A percentile compares a stretch with the other conserved stretches of the same genome.
phyloP scores from a whole-genome alignment of 768 basidiomycete species.

The Macrolepiota dolichaula region DNA sequence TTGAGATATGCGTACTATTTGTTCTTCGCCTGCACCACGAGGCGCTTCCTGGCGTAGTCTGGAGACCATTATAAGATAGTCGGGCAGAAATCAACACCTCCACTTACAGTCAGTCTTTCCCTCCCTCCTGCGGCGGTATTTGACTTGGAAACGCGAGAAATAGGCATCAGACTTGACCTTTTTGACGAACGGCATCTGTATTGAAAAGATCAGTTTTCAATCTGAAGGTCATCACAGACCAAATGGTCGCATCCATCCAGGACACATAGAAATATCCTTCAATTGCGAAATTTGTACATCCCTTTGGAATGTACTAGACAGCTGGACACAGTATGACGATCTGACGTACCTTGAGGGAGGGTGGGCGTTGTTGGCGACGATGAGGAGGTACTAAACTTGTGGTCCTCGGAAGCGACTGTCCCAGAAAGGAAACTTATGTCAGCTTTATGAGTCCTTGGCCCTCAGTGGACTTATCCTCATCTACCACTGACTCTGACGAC shows the following conservation, averaged over 20 bases:
- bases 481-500: background rate
- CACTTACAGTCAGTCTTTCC: constrained; percentile 95
- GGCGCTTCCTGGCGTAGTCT: constrained; percentile 98
- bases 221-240: constrained; percentile 28
- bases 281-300: background rate
- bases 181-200: constrained; percentile 94
- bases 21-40: constrained; percentile 98
- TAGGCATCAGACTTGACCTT: constrained; percentile 94
- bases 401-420: constrained; percentile 7
- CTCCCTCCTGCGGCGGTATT: constrained; percentile 95
- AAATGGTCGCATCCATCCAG: constrained; percentile 31
- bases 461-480: background rate
- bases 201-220: constrained; percentile 8
- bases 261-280: background rate
- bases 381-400: constrained; percentile 16
- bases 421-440: constrained; percentile 24
- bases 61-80: constrained; percentile 12
- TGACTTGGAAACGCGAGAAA: constrained; percentile 98
- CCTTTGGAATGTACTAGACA: background rate
- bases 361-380: constrained; percentile 25
- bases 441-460: constrained; percentile 6
- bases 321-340: background rate
- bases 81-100: background rate
- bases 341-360: constrained; percentile 39
- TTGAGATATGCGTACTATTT: constrained; percentile 73